These are phyloP conservation scores for Chlamydomonas schloesseri DNA, from an alignment of 139 green algal genomes.

Conservation along the genomic window DNA sequence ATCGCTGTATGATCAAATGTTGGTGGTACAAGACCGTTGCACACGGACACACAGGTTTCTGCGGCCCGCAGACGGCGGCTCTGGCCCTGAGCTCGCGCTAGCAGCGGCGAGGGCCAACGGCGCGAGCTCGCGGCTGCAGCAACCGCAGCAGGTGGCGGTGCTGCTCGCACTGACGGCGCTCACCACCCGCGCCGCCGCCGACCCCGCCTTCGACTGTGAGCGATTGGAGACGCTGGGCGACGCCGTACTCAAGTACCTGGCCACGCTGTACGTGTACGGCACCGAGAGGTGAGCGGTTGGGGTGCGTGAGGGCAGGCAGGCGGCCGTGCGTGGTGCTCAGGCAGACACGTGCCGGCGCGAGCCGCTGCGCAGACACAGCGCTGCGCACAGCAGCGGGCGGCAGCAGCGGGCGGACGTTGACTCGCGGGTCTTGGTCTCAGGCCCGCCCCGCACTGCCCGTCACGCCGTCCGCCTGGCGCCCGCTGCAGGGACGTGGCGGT, in stretches of 20 bases:
- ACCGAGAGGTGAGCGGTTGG: not conserved
- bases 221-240: slow-evolving; percentile 14
- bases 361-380: too few species aligned
- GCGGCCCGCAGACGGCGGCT: not conserved
- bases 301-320: not conserved
- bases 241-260: not conserved
- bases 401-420: too few species aligned
- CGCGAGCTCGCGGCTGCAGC: too few species aligned
- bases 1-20: too few species aligned
- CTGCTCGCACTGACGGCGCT: not conserved
- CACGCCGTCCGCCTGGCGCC: too few species aligned
- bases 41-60: not conserved
- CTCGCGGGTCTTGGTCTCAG: too few species aligned
- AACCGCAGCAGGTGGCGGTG: too few species aligned
- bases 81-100: not conserved
- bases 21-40: too few species aligned
- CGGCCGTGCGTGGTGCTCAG: too few species aligned
- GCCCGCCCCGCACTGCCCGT: too few species aligned
- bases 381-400: too few species aligned
- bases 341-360: too few species aligned
- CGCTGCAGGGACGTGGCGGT: not conserved
- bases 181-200: not conserved
- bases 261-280: slow-evolving; percentile 1
- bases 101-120: not conserved
- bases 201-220: slow-evolving; percentile 1